Conservation (phyloP, 202 grass and related monocot species). For the Zoysia matrella region DNA sequence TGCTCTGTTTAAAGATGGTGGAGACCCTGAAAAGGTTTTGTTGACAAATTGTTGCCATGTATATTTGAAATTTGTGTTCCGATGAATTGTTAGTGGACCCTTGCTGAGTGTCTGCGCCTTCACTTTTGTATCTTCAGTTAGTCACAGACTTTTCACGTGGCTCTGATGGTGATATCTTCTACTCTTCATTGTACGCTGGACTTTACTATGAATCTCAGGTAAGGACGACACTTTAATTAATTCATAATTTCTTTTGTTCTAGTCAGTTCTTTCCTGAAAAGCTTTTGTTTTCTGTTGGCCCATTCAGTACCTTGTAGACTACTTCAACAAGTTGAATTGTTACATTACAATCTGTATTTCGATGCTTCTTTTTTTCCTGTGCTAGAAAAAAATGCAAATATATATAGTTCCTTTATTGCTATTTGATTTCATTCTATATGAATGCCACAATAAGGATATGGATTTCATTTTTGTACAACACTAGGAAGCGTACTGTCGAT, state of each 20-base stretch:
- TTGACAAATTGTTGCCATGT: background rate
- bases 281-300: background rate
- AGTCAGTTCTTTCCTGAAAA: background rate
- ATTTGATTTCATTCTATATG: background rate
- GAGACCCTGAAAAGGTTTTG: conserved; percentile 79
- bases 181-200: conserved; percentile 79
- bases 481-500: background rate
- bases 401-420: background rate
- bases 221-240: background rate
- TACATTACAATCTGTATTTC: background rate
- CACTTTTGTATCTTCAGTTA: conserved; percentile 55
- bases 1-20: conserved; percentile 77
- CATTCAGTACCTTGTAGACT: background rate
- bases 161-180: conserved; percentile 68
- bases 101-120: background rate
- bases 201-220: conserved; percentile 94
- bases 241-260: background rate
- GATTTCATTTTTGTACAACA: background rate
- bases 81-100: background rate
- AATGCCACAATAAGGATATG: background rate
- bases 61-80: background rate
- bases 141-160: conserved; percentile 57
- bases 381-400: too few species aligned
- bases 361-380: too few species aligned
- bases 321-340: background rate